phyloP scores from a whole-genome alignment of 805 yeast genomes.

The Candida boleticola region DNA sequence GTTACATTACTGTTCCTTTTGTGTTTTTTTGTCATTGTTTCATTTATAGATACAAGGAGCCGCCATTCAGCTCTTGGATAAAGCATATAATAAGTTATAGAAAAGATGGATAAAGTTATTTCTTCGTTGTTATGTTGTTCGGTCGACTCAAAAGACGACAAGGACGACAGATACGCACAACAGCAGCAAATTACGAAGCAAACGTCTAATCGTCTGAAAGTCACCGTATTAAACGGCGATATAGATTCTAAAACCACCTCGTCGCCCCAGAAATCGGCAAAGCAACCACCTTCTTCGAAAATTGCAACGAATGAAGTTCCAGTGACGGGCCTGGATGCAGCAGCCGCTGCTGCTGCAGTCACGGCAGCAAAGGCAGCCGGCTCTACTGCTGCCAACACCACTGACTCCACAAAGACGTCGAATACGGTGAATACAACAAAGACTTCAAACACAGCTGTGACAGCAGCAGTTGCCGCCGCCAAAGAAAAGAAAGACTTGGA shows the following conservation, averaged over 20 bases:
- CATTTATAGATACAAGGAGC: too few relatives aligned
- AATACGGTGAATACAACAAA: neutral
- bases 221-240: neutral
- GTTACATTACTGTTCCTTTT: too few relatives aligned
- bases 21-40: too few relatives aligned
- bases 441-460: neutral
- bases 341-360: neutral
- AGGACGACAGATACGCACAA: conserved; percentile 4
- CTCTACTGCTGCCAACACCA: neutral
- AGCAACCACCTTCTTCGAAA: neutral
- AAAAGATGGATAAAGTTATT: neutral
- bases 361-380: conserved; percentile 1
- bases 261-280: neutral
- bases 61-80: too few relatives aligned
- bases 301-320: neutral
- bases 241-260: neutral
- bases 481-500: conserved; percentile 23
- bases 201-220: conserved; percentile 3
- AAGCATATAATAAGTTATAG: too few relatives aligned
- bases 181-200: conserved; percentile 1
- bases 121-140: conserved; percentile 37
- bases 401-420: neutral
- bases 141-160: conserved; percentile 30
- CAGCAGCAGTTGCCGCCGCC: neutral
- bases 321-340: neutral